Conservation (phyloP, 768 basidiomycete genomes). For the Coprinellus aureogranulatus region DNA sequence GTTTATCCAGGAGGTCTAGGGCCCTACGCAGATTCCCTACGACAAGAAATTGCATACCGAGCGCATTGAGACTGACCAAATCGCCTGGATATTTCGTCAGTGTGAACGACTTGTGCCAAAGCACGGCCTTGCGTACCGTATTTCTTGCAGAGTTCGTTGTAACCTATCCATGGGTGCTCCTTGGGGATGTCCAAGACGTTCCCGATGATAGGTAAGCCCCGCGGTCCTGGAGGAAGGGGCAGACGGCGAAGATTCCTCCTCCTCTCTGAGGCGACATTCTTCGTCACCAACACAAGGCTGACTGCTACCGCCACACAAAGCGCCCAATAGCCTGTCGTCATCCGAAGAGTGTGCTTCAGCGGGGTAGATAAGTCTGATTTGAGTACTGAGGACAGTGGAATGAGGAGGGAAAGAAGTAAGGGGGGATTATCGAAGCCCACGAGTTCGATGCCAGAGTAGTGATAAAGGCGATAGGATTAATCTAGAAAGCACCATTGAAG, state of each 20-base stretch:
- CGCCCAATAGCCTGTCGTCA: too few relatives aligned
- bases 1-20: conserved; percentile 18
- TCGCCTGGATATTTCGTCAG: conserved; percentile 7
- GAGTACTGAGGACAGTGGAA: too few relatives aligned
- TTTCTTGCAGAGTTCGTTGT: neutral
- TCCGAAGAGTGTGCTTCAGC: too few relatives aligned
- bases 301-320: too few relatives aligned
- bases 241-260: neutral
- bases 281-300: too few relatives aligned
- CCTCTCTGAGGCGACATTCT: neutral
- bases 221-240: neutral
- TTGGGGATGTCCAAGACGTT: neutral
- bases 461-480: too few relatives aligned
- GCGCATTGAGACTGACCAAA: conserved; percentile 10
- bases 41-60: conserved; percentile 9
- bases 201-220: neutral
- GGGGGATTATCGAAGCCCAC: too few relatives aligned
- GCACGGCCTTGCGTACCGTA: neutral
- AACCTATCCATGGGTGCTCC: neutral
- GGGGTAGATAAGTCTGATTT: too few relatives aligned
- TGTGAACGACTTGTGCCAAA: too few relatives aligned
- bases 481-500: too few relatives aligned
- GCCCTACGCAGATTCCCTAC: conserved; percentile 8
- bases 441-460: too few relatives aligned
- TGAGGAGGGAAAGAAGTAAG: too few relatives aligned